Evolutionary conservation across 2,329 filamentous ascomycete genomes (phyloP), one percentile per base, ranked within the genome.

Genomic region (Apiospora arundinis): DNA sequence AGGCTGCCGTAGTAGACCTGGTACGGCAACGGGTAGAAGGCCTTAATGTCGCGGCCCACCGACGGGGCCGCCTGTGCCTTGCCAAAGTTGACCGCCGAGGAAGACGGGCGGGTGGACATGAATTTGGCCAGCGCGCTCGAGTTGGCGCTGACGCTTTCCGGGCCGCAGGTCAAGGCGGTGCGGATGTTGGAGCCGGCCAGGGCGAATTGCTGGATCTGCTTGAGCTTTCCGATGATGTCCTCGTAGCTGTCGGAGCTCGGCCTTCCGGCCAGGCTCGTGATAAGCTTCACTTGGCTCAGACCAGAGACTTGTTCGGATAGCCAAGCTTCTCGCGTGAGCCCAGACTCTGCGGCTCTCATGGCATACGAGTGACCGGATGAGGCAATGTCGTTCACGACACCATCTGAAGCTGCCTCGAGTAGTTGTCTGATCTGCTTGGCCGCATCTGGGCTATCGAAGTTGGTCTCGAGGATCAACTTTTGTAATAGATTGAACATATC

Each of bases 1-100:
- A 96, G 87, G 21, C 92, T 93, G 9, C 95, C 94, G 80, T 98
- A 98, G 80, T 97, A 98, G 45, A 99, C 96, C 82, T 99, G 96
- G 82, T 97, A 99, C 0, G 96, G 96, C 23, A 99, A 87, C 32
- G 95, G 92, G 83, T 97, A 98, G 83, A 98, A 97, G 0, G 94
- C 92, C 80, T 95, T 96, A 74, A 86, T 85, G 73, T 90, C 86
- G 73, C 83, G 83, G 42, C 83, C 75, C 28, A 85, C 80, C 69
- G 77, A 75, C 28, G 77, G 81, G 67, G 79, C 78, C 68, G 74
- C 42, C 42, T 45, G 78, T 52, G 71, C 76, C 73, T 72, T 74
- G 18, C 82, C 79, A 69, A 87, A 83, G 1, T 82, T 80, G 21
- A 80, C 77, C 67, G 82, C 77, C 67, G 82, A 71, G 60, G 81